A percentile compares a stretch with the other conserved stretches of the same genome.
Conservation (phyloP, 176 grass and related monocot species). For the Zoysia japonica region DNA sequence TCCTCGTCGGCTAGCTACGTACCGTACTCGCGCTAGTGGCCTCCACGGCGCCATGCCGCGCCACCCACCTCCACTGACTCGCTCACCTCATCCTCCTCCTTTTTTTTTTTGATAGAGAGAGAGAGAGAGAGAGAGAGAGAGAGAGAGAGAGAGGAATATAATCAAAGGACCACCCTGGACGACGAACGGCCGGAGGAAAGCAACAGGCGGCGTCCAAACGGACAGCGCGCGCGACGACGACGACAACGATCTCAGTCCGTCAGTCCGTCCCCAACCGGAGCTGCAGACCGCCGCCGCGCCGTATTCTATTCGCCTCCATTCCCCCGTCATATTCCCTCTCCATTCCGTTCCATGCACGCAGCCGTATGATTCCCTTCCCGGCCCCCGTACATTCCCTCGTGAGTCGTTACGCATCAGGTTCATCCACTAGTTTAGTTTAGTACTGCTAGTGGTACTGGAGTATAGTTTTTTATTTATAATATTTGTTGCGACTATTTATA, state of each 20-base stretch:
- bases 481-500: no score
- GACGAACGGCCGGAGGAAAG: constrained; percentile 9
- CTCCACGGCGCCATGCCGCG: constrained; percentile 32
- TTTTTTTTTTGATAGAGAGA: background rate
- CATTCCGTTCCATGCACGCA: constrained; percentile 33
- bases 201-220: background rate
- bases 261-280: constrained; percentile 7
- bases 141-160: background rate
- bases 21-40: constrained; percentile 8
- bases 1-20: background rate
- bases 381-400: background rate
- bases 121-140: background rate
- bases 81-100: no score
- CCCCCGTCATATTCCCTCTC: background rate
- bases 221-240: constrained; percentile 11
- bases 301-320: background rate
- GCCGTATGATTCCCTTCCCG: background rate
- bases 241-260: constrained; percentile 39
- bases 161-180: background rate
- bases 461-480: no score
- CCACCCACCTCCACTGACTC: background rate
- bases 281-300: background rate
- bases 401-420: no score
- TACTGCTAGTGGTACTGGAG: no score
- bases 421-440: no score